Evolutionary conservation across 176 grass and related monocot species (phyloP), one percentile per base, ranked within the genome.

Genomic region (Rhynchospora pubera): DNA sequence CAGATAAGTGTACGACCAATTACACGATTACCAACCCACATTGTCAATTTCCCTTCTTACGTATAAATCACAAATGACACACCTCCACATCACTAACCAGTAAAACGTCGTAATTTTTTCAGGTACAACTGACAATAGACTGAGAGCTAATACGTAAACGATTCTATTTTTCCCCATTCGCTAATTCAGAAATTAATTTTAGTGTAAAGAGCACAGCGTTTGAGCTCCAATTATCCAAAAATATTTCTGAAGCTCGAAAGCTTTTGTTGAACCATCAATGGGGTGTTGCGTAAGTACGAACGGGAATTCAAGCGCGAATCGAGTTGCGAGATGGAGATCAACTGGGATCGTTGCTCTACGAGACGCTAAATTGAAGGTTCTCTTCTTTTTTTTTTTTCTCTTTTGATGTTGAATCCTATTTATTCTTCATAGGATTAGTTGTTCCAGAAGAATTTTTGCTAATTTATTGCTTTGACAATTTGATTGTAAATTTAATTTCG

Each of bases 271-370:
- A 48, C 34, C 51, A 39, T 65, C 34, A 79, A 98, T 98, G 96
- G 92, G 92, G 21, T 98, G 96, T 73, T 94, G 86, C 62, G 85
- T 78, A 81, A 98, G 96, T 89, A 93, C 80, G 79, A 89, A 83
- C 57, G 56, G 55, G 14, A 90, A 85, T 85, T 98, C 92, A 26
- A 85, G 90, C 79, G 92, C 90, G 2, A 71, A 7, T 87, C 95
- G 95, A 65, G 85, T 76, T 88, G 60, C 79, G 43, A 85, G 90
- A 45, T 94, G 95, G 95, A 78, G 89, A 72, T 94, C 92, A 68
- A 97, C 90, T 51, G 95, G 95, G 65, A 97, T 97, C 88, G 90
- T 91, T 83, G 95, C 13, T 16, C 18, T 97, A 68, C 82, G 91
- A 51, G 94, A 93, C 86, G 84, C 84, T 64, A 97, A 86, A 52